Percentiles rank a stretch among this genome's conserved stretches.
Conservation (phyloP, 441 rosid genomes). For the Pelargonium cotyledonis region DNA sequence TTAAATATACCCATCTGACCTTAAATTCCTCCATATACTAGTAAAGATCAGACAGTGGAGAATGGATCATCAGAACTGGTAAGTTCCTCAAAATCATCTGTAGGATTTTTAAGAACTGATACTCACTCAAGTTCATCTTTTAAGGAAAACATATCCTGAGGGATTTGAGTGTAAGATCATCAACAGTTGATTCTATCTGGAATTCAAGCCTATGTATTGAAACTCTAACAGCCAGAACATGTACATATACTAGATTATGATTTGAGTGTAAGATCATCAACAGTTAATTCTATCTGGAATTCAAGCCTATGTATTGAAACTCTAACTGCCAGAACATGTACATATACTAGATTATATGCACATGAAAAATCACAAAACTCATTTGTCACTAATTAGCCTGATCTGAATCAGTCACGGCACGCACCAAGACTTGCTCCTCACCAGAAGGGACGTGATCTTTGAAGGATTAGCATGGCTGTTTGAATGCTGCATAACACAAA, state of each 20-base stretch:
- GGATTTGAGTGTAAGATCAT: neutral
- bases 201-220: neutral
- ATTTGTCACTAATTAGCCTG: conserved; percentile 21
- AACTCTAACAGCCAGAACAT: neutral
- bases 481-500: conserved; percentile 51
- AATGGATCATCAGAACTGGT: too few relatives aligned
- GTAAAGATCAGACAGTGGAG: too few relatives aligned
- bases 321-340: neutral
- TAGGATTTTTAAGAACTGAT: neutral
- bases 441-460: conserved; percentile 50
- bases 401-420: conserved; percentile 31
- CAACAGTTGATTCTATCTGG: neutral
- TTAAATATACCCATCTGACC: too few relatives aligned
- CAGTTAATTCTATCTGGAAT: neutral
- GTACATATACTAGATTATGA: neutral
- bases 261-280: neutral
- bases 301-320: neutral
- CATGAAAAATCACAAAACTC: neutral
- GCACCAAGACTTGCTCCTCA: conserved; percentile 59
- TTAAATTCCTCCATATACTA: too few relatives aligned
- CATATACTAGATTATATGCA: neutral
- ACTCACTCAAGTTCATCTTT: neutral
- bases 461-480: conserved; percentile 38
- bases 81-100: too few relatives aligned
- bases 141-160: neutral